Conservation (phyloP, 495 filamentous ascomycete genomes). For the Xylaria nigripes region DNA sequence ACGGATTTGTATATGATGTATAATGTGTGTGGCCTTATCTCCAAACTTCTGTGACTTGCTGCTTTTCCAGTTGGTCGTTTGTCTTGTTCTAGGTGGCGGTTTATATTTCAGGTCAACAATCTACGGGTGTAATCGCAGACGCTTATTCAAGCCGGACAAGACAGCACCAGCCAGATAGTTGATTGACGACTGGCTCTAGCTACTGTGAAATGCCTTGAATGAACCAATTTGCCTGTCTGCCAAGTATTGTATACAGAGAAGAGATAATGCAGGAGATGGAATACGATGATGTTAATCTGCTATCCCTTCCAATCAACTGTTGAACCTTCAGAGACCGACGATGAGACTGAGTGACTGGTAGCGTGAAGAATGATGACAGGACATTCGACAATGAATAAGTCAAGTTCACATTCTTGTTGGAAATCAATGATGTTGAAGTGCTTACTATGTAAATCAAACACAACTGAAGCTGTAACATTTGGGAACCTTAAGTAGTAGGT, state of each 20-base stretch:
- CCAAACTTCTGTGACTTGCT: background rate
- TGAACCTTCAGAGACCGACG: background rate
- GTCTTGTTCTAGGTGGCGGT: background rate
- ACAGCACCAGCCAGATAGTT: conserved; percentile 2
- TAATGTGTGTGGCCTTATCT: background rate
- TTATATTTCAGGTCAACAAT: conserved; percentile 9
- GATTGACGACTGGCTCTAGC: conserved; percentile 14
- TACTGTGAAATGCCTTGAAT: conserved; percentile 6
- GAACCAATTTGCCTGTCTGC: background rate
- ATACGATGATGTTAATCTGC: background rate
- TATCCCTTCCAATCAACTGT: background rate
- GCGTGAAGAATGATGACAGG: background rate
- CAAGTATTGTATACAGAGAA: conserved; percentile 1
- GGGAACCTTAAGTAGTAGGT: background rate
- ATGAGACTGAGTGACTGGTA: background rate
- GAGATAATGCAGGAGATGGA: background rate
- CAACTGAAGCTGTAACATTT: background rate
- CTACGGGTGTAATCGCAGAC: conserved; percentile 6
- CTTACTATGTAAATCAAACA: background rate
- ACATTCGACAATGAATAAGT: background rate
- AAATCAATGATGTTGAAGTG: background rate
- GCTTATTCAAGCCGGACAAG: background rate
- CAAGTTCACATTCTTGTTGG: background rate
- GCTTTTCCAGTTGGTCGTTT: background rate
- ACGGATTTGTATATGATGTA: background rate